Percentiles rank a stretch among this genome's conserved stretches.
Evolutionary conservation across 164 flowering plant species (phyloP).

Genomic region (Aristolochia fimbriata): DNA sequence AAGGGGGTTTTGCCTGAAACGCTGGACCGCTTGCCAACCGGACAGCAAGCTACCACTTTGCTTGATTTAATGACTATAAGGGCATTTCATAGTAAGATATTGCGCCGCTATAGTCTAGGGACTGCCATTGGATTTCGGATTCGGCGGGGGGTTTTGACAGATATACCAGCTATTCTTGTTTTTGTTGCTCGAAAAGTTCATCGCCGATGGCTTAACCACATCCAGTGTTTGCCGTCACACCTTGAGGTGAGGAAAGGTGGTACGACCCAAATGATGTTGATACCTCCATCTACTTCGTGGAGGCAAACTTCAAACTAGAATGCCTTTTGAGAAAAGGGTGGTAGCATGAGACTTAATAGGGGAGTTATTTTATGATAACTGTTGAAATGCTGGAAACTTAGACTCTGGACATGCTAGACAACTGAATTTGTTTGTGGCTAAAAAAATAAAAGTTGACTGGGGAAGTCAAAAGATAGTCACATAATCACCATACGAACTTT

Average conservation of each 20-base stretch:
- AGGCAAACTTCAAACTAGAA: not conserved
- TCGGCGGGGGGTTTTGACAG: slow-evolving; percentile 58
- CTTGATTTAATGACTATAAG: slow-evolving; percentile 94
- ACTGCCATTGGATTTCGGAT: slow-evolving; percentile 91
- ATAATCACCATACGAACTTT: no score
- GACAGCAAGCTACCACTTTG: slow-evolving; percentile 82
- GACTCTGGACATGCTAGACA: no score
- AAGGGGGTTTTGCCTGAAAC: slow-evolving; percentile 80
- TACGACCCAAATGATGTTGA: not conserved
- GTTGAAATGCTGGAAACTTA: no score
- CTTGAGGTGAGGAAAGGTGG: slow-evolving; percentile 49
- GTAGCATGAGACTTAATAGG: no score
- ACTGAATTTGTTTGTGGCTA: no score
- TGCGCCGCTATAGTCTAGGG: slow-evolving; percentile 80
- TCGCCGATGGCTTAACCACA: slow-evolving; percentile 70
- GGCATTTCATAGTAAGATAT: slow-evolving; percentile 91
- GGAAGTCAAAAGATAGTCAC: no score
- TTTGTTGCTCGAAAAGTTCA: slow-evolving; percentile 90
- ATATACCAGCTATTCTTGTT: slow-evolving; percentile 86
- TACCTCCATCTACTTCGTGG: not conserved
- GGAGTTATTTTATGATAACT: no score
- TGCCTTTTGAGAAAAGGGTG: no score
- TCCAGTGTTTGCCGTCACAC: slow-evolving; percentile 67
- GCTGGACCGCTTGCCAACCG: slow-evolving; percentile 59
- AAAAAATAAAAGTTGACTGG: no score